These are phyloP conservation scores for Clathrus columnatus DNA, from an alignment of 768 basidiomycete genomes.

Conservation along the genomic window DNA sequence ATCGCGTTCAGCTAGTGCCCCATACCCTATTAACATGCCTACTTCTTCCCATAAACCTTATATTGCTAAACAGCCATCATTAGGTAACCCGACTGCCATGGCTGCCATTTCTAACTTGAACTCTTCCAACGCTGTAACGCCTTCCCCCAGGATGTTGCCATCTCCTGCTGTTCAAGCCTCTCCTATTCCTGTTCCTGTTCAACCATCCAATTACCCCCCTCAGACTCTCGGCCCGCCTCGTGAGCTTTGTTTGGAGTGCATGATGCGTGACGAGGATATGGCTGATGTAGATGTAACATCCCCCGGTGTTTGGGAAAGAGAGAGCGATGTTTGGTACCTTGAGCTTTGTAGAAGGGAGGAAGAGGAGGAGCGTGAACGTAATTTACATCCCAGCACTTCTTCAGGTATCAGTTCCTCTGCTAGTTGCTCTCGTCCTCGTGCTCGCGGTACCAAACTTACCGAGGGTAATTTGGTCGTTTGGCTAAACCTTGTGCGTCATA, in stretches of 20 bases:
- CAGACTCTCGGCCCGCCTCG: conserved; percentile 19
- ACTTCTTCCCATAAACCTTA: neutral
- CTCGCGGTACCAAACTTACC: conserved; percentile 60
- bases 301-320: conserved; percentile 84
- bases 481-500: conserved; percentile 56
- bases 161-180: neutral
- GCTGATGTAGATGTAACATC: conserved; percentile 86
- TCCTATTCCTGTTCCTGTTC: conserved; percentile 10
- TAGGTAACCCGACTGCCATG: neutral
- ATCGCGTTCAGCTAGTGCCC: conserved; percentile 2
- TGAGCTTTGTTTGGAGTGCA: conserved; percentile 92
- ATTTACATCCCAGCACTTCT: neutral
- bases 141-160: neutral
- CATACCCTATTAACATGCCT: neutral
- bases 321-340: conserved; percentile 73
- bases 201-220: conserved; percentile 11
- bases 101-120: neutral
- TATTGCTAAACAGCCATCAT: neutral
- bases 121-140: neutral
- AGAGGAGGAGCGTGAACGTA: conserved; percentile 49
- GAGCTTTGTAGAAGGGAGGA: conserved; percentile 67
- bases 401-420: conserved; percentile 32
- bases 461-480: conserved; percentile 77
- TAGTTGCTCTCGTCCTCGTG: conserved; percentile 48
- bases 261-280: conserved; percentile 99